phyloP scores from a whole-genome alignment of 2,329 filamentous ascomycete genomes.

The Pseudocercospora musae region DNA sequence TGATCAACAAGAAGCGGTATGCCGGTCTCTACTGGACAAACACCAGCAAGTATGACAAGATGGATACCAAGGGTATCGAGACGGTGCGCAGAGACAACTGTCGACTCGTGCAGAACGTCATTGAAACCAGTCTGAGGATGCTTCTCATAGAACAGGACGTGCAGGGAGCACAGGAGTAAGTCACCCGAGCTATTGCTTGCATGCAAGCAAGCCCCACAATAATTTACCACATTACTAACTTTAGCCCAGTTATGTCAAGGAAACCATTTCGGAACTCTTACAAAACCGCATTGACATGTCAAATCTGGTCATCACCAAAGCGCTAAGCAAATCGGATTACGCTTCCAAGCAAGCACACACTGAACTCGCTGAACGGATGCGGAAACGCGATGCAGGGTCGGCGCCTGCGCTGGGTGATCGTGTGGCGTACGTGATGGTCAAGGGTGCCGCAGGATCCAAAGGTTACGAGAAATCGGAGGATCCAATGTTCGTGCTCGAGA shows the following conservation, averaged over 20 bases:
- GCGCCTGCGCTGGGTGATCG: constrained; percentile 90
- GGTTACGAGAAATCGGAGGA: constrained; percentile 98
- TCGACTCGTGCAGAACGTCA: constrained; percentile 89
- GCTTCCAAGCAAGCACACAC: constrained; percentile 92
- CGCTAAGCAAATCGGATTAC: constrained; percentile 86
- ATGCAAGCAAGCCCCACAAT: background rate
- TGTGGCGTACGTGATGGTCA: constrained; percentile 97
- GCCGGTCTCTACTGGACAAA: constrained; percentile 98
- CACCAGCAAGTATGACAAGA: constrained; percentile 93
- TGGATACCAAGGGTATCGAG: constrained; percentile 99
- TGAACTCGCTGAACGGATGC: constrained; percentile 93
- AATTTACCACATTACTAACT: constrained; percentile 38
- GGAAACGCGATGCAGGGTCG: constrained; percentile 91
- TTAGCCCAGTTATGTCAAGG: constrained; percentile 77
- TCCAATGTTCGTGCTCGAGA: constrained; percentile 92
- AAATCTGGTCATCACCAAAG: constrained; percentile 98
- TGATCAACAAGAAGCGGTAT: constrained; percentile 99
- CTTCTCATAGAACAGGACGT: constrained; percentile 92
- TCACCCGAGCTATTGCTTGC: constrained; percentile 21
- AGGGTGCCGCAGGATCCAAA: constrained; percentile 81
- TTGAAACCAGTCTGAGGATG: constrained; percentile 93
- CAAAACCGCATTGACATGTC: constrained; percentile 99
- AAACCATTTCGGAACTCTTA: constrained; percentile 88
- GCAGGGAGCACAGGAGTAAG: constrained; percentile 87
- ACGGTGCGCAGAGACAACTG: constrained; percentile 97